Percentiles rank a stretch among this genome's conserved stretches.
phyloP scores from a whole-genome alignment of 768 basidiomycete species.

The Hemileccinum rubropunctum region DNA sequence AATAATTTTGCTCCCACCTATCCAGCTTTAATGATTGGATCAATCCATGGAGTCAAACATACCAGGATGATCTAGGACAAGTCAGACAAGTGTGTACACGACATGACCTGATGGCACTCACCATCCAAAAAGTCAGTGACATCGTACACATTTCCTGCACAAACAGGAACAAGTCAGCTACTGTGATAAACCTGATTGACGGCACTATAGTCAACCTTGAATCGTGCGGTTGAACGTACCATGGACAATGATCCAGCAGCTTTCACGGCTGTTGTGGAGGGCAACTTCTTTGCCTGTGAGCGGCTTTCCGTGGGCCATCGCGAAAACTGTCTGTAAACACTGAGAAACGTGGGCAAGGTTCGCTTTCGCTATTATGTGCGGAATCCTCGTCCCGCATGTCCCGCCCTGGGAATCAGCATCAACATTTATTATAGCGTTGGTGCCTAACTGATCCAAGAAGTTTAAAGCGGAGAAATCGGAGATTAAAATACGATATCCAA shows the following conservation, averaged over 20 bases:
- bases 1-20: conserved; percentile 81
- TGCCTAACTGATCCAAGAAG: too few relatives aligned
- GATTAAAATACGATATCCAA: too few relatives aligned
- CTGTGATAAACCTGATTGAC: not conserved
- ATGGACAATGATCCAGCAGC: conserved; percentile 85
- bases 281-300: conserved; percentile 53
- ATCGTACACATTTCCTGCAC: conserved; percentile 68
- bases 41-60: conserved; percentile 7
- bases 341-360: not conserved
- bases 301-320: conserved; percentile 15
- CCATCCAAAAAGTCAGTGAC: conserved; percentile 77
- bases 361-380: not conserved
- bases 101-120: conserved; percentile 23
- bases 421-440: too few relatives aligned
- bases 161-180: conserved; percentile 1
- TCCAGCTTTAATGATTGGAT: conserved; percentile 3
- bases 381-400: conserved; percentile 6
- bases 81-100: not conserved
- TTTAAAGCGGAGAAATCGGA: not conserved
- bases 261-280: conserved; percentile 54
- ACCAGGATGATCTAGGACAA: conserved; percentile 60
- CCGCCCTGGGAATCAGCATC: conserved; percentile 1
- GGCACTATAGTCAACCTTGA: not conserved
- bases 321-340: not conserved
- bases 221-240: conserved; percentile 38